These are phyloP conservation scores for Solanum sejunctum DNA, from an alignment of 257 asterid species.

Conservation along the genomic window DNA sequence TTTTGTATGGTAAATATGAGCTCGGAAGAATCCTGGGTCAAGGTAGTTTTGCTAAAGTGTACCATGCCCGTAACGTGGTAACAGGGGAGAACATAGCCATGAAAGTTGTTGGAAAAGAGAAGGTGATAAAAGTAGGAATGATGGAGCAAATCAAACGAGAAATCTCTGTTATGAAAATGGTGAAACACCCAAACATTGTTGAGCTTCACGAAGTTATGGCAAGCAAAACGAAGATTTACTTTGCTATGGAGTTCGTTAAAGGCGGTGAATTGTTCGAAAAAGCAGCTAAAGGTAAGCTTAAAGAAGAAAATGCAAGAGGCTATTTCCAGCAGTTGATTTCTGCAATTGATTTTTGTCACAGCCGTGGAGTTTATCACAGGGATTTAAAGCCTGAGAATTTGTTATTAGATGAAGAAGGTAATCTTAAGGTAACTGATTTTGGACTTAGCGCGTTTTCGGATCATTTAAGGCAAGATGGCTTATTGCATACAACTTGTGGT, in stretches of 20 bases:
- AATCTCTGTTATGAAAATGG: constrained; percentile 68
- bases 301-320: constrained; percentile 39
- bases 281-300: constrained; percentile 32
- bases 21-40: constrained; percentile 50
- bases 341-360: constrained; percentile 62
- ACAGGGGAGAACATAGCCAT: constrained; percentile 47
- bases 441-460: constrained; percentile 55
- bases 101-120: constrained; percentile 59
- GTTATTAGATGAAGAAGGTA: constrained; percentile 47
- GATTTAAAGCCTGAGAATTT: constrained; percentile 64
- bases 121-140: constrained; percentile 58
- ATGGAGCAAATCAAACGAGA: constrained; percentile 75
- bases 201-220: constrained; percentile 71
- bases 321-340: constrained; percentile 65
- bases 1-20: constrained; percentile 51
- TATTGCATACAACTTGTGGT: constrained; percentile 65
- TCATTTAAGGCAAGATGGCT: constrained; percentile 49
- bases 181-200: constrained; percentile 58
- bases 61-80: constrained; percentile 40
- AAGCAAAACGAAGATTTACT: constrained; percentile 48
- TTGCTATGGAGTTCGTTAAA: constrained; percentile 57
- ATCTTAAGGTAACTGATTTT: constrained; percentile 54
- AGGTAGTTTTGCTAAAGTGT: constrained; percentile 65
- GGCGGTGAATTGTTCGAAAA: constrained; percentile 61
- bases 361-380: constrained; percentile 60